A percentile compares a stretch with the other conserved stretches of the same genome.
These are phyloP conservation scores for Cajanus cajan DNA, from an alignment of 306 rosid genomes.

Conservation along the genomic window DNA sequence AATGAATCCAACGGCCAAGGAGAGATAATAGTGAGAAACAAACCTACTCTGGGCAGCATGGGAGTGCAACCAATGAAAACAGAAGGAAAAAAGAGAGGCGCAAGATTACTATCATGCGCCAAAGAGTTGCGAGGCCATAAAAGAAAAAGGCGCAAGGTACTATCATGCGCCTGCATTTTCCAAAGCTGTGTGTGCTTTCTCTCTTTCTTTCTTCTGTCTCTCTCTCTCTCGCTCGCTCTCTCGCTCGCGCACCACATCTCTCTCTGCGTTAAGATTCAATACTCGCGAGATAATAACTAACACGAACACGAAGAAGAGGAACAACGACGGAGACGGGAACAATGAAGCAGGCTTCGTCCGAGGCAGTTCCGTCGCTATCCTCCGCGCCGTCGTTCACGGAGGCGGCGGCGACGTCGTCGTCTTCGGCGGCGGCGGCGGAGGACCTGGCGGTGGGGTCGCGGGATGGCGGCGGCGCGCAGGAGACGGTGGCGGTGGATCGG, in stretches of 20 bases:
- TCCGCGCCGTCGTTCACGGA: slow-evolving; percentile 51
- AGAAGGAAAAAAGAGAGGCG: slow-evolving; percentile 26
- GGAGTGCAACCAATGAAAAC: not conserved
- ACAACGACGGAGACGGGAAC: not conserved
- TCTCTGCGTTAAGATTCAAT: slow-evolving; percentile 9
- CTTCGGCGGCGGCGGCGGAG: slow-evolving; percentile 73
- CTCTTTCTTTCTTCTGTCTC: no score
- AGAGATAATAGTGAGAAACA: not conserved
- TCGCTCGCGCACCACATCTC: not conserved
- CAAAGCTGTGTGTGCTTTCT: slow-evolving; percentile 37
- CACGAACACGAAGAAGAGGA: slow-evolving; percentile 13
- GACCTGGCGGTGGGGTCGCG: slow-evolving; percentile 61
- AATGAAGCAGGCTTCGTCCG: slow-evolving; percentile 84
- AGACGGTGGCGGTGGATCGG: slow-evolving; percentile 77
- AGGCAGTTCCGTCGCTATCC: slow-evolving; percentile 75
- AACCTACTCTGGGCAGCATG: not conserved
- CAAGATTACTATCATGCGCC: slow-evolving; percentile 45
- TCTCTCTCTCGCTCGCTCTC: slow-evolving; percentile 12
- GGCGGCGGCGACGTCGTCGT: slow-evolving; percentile 50
- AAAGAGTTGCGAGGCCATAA: not conserved
- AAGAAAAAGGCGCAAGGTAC: slow-evolving; percentile 40
- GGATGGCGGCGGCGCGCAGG: slow-evolving; percentile 91
- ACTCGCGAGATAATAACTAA: not conserved
- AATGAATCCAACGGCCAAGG: not conserved
- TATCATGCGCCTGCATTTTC: slow-evolving; percentile 47